Base-by-base conservation (phyloP, 257 asterid genomes). In the Jaltomata sinuosa region DNA sequence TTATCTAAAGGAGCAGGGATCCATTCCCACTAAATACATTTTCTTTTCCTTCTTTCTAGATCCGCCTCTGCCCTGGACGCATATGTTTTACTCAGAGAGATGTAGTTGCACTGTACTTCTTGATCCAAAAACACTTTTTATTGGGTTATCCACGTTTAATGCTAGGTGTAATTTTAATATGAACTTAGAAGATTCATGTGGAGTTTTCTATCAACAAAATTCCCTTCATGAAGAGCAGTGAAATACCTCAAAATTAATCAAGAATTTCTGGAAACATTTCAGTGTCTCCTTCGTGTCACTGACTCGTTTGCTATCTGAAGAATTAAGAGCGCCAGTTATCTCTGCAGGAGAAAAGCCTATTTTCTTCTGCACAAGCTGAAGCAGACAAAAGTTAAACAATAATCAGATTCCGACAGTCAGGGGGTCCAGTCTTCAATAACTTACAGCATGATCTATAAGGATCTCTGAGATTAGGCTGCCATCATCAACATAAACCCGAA, bases 391-490 rank as follows among this genome's bases (percentile, higher is more conserved):
- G 84, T 62, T 59, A 19, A 36, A 21, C 22, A 50, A 85, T 14
- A 79, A 29, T n/a, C 47, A 89, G 86, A 87, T 69, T 87, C 83
- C 67, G 81, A 69, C 77, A 86, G 34, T 69, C 38, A 45, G 21
- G 72, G 55, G 29, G 47, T 40, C 12, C 45, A 82, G 16, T 27
- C 67, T 11, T 32, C 16, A 54, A 16, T 38, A 69, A 88, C 96
- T 85, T 85, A 94, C 99, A 16, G 87, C 90, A 85, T 97, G 97
- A 88, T 91, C 95, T 55, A 94, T 83, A 81, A 93, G 91, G 86
- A 97, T 91, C 85, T 95, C 95, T 27, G 94, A 92, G 87, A 96
- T 95, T 74, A 96, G 98, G 90, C 99, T 97, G 85, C 99, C 99
- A 84, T 97, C 99, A 79, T 97, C 99, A 47, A 95, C 85, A 86